phyloP scores from a whole-genome alignment of 2,329 filamentous ascomycete species.

The Elsinoe fawcettii region DNA sequence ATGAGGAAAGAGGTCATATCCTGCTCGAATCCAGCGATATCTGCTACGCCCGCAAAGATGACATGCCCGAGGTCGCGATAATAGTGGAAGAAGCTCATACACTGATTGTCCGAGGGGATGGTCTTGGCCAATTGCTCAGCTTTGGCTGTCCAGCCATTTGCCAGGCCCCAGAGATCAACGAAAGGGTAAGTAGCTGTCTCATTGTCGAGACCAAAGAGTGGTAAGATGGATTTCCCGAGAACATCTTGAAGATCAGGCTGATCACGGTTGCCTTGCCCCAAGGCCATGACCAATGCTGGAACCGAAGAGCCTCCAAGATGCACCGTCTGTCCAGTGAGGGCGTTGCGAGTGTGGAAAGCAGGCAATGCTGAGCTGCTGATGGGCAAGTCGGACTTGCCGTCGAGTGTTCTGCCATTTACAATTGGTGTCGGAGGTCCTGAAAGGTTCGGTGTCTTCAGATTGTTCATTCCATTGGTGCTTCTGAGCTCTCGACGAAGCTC shows the following conservation, averaged over 20 bases:
- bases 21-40: slow-evolving; percentile 47
- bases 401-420: slow-evolving; percentile 8
- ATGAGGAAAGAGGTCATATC: slow-evolving; percentile 48
- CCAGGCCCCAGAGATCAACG: slow-evolving; percentile 55
- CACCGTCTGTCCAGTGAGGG: slow-evolving; percentile 52
- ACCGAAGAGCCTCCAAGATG: slow-evolving; percentile 56
- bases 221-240: slow-evolving; percentile 53
- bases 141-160: slow-evolving; percentile 50
- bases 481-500: slow-evolving; percentile 33
- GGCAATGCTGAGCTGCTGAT: slow-evolving; percentile 34
- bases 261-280: slow-evolving; percentile 38
- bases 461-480: slow-evolving; percentile 15
- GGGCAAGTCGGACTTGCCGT: slow-evolving; percentile 7
- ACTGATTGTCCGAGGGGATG: slow-evolving; percentile 51
- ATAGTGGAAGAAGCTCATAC: slow-evolving; percentile 49
- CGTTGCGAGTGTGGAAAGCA: slow-evolving; percentile 54
- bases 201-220: slow-evolving; percentile 56
- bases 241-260: slow-evolving; percentile 50
- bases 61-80: slow-evolving; percentile 53
- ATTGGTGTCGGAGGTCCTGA: slow-evolving; percentile 19
- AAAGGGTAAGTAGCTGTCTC: slow-evolving; percentile 59
- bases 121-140: slow-evolving; percentile 52
- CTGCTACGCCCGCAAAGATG: slow-evolving; percentile 54
- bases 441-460: slow-evolving; percentile 1
- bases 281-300: slow-evolving; percentile 50